Base-by-base conservation (phyloP, 1,139 yeast species). In the Sugiyamaella pinicola region DNA sequence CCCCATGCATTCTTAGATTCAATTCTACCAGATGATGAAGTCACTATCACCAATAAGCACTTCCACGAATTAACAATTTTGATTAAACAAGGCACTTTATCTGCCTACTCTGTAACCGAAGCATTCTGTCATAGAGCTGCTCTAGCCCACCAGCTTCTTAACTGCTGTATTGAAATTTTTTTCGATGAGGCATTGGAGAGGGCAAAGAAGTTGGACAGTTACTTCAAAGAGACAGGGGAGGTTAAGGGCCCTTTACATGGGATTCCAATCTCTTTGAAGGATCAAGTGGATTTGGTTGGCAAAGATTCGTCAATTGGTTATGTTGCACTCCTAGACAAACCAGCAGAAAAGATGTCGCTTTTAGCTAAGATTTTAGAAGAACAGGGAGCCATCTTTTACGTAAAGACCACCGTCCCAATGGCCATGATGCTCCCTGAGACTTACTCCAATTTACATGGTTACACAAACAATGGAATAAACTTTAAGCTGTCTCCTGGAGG, bases 101-200 rank as follows among this genome's bases (percentile, higher is more conserved):
- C 79, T 1, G 72, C 83, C 2, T 71, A 68, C 18, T 73, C 75
- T 15, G 78, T 79, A 4, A 64, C 78, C 1, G 51, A 62, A 54
- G 85, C 86, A 0, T 82, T 76, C 61, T 81, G 82, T 51, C 81
- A 79, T 56, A 71, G 85, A 58, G 79, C 84, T 6, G 77, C 82
- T 1, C 68, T 81, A 54, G 79, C 66, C 1, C 65, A 62, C 44
- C 69, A 65, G 51, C 52, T 61, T 45, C 60, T 64, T 31, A 65
- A 66, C 49, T 67, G 70, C 53, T 47, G 64, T 29, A 64, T 68
- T 1, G 70, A 67, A 54, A 59, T 67, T 8, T 55, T 64, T 50
- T 65, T 59, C 46, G 60, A 60, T 13, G 59, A 59, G 33, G 70
- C 70, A 8, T 57, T 76, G 15, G 62, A 58, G 26, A 66, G 77